A percentile compares a stretch with the other conserved stretches of the same genome.
Conservation (phyloP, 352 stramenopile genomes). For the Poterioochromonas sp. region DNA sequence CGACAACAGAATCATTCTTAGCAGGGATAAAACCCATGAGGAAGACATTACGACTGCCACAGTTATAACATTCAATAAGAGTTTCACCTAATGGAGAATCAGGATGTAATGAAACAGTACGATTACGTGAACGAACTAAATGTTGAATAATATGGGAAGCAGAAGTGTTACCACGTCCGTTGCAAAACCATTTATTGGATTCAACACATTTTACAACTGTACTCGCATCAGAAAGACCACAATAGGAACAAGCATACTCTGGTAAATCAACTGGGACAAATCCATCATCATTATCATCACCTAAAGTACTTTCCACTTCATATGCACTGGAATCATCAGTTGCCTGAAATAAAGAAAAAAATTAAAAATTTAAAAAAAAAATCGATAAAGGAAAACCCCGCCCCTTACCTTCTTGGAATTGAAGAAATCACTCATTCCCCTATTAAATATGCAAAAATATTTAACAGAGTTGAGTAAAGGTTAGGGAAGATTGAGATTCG, state of each 20-base stretch:
- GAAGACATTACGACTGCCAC: constrained; percentile 93
- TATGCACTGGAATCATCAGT: no score
- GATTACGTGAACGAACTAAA: constrained; percentile 81
- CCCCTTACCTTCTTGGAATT: no score
- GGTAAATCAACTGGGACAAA: constrained; percentile 43
- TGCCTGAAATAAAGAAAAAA: no score
- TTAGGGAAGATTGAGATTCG: no score
- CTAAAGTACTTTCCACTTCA: no score
- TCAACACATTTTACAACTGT: constrained; percentile 91
- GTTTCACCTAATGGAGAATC: constrained; percentile 92
- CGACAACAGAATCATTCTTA: constrained; percentile 87
- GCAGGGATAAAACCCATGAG: constrained; percentile 95
- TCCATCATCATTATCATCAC: constrained; percentile 15
- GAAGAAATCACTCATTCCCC: no score
- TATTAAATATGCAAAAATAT: no score
- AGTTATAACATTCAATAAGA: constrained; percentile 99
- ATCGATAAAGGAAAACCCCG: no score
- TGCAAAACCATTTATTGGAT: constrained; percentile 97
- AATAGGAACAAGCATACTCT: constrained; percentile 87
- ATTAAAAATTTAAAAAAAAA: no score
- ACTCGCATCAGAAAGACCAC: constrained; percentile 86
- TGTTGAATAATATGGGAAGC: constrained; percentile 97
- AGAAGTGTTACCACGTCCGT: constrained; percentile 80
- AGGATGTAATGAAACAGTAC: constrained; percentile 67
- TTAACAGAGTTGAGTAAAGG: no score